phyloP scores from a whole-genome alignment of 2,329 filamentous ascomycete genomes.

The Alternaria arborescens region DNA sequence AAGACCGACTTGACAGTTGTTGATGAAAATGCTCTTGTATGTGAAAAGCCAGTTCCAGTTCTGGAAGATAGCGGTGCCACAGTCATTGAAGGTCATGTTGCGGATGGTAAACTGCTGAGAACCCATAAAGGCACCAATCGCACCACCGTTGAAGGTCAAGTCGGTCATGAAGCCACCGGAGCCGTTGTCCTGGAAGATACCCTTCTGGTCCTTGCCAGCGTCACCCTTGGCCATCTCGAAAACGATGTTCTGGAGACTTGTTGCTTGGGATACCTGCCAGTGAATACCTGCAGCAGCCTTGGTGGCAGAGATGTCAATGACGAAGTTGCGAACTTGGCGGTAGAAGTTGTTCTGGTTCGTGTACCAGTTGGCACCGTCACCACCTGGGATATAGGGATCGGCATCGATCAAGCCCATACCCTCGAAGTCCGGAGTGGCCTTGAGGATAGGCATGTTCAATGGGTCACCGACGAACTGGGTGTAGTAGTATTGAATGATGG shows the following conservation, averaged over 20 bases:
- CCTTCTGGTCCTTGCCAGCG: constrained; percentile 61
- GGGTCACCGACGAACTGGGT: constrained; percentile 91
- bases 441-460: constrained; percentile 74
- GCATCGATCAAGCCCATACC: constrained; percentile 92
- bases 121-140: constrained; percentile 67
- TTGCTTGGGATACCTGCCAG: constrained; percentile 74
- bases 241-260: constrained; percentile 68
- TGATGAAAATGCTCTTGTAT: constrained; percentile 56
- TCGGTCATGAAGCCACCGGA: constrained; percentile 69
- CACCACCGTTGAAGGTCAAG: constrained; percentile 67
- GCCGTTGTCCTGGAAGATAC: constrained; percentile 68
- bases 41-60: constrained; percentile 66
- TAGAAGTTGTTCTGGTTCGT: constrained; percentile 66
- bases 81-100: constrained; percentile 61
- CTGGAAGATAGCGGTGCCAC: constrained; percentile 61
- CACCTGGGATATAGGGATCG: constrained; percentile 78
- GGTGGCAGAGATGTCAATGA: constrained; percentile 57
- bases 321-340: constrained; percentile 63
- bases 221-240: constrained; percentile 63
- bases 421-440: constrained; percentile 68
- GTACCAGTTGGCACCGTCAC: constrained; percentile 61
- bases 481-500: constrained; percentile 89
- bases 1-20: constrained; percentile 57
- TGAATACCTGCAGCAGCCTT: constrained; percentile 63
- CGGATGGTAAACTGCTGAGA: constrained; percentile 69